A percentile compares a stretch with the other conserved stretches of the same genome.
These are phyloP conservation scores for Sedum album DNA, from an alignment of 164 flowering plant species.

Conservation along the genomic window DNA sequence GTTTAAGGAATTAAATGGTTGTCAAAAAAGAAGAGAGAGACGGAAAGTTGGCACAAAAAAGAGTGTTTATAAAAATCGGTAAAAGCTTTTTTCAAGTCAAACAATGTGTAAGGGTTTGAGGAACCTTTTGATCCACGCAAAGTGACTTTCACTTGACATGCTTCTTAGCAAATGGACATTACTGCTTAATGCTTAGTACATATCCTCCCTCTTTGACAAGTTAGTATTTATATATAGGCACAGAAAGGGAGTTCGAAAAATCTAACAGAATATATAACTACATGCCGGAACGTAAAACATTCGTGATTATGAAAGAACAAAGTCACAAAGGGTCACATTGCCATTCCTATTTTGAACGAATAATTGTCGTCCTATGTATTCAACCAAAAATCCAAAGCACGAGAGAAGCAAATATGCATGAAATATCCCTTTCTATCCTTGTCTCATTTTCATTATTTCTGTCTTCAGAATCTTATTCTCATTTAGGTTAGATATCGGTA, in stretches of 20 bases:
- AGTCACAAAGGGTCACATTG: neutral
- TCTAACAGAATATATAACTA: no score
- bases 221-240: no score
- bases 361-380: neutral
- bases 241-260: no score
- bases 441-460: neutral
- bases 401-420: neutral
- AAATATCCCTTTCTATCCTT: neutral
- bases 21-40: neutral
- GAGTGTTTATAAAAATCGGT: neutral
- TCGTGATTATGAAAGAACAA: neutral
- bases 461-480: no score
- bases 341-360: neutral
- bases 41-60: neutral
- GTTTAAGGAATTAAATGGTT: no score
- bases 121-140: neutral
- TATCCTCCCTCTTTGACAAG: conserved; percentile 2
- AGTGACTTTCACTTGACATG: neutral
- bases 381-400: neutral
- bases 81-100: neutral
- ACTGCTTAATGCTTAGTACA: neutral
- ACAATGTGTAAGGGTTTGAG: neutral
- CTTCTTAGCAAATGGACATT: neutral
- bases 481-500: no score
- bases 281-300: no score